Conservation (phyloP, 108 stramenopile genomes). For the Mediolabrus comicus region DNA sequence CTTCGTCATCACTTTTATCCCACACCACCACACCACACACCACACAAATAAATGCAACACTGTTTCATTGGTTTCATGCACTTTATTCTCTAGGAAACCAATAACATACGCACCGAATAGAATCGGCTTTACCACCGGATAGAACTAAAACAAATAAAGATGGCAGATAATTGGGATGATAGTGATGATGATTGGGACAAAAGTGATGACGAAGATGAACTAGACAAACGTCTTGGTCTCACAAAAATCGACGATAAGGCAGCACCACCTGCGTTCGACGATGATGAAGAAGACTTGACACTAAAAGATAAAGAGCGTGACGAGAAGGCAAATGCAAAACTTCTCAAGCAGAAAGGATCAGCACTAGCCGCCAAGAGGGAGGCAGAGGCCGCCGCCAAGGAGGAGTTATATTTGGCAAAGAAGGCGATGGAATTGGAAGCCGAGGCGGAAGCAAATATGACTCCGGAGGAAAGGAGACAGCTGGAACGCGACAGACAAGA, state of each 20-base stretch:
- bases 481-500: conserved; percentile 65
- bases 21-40: no score
- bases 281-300: conserved; percentile 86
- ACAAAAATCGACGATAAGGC: conserved; percentile 40
- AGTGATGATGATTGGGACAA: conserved; percentile 91
- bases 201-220: conserved; percentile 74
- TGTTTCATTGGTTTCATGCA: no score
- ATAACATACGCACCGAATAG: no score
- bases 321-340: conserved; percentile 39
- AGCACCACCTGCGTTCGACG: conserved; percentile 65
- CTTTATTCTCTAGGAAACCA: no score
- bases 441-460: conserved; percentile 85
- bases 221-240: conserved; percentile 71
- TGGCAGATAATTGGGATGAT: conserved; percentile 88
- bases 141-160: no score
- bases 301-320: conserved; percentile 72
- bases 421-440: conserved; percentile 88
- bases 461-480: conserved; percentile 68
- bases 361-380: conserved; percentile 80
- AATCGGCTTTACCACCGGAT: no score
- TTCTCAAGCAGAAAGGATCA: conserved; percentile 82
- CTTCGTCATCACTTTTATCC: no score
- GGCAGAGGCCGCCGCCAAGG: conserved; percentile 56
- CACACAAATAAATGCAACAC: no score
- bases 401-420: conserved; percentile 78